Percentiles rank a stretch among this genome's conserved stretches.
These are phyloP conservation scores for Candida caryicola DNA, from an alignment of 805 yeast genomes.

Conservation along the genomic window DNA sequence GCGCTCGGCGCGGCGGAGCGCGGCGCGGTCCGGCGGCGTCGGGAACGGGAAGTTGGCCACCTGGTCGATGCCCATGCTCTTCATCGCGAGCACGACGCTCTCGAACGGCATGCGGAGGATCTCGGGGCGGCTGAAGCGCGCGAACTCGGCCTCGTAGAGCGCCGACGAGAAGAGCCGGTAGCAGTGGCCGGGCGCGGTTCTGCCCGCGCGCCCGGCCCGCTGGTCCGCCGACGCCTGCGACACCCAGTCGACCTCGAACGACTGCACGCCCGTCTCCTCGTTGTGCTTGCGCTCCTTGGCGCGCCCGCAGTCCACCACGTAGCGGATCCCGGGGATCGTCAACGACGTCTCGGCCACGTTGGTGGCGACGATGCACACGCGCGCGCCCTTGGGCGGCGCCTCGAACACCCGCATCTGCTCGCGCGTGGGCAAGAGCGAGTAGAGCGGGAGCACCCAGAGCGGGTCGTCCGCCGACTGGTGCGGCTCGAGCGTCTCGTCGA, in stretches of 20 bases:
- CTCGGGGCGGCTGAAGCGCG: conserved; percentile 83
- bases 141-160: conserved; percentile 81
- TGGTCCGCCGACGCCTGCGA: conserved; percentile 96
- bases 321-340: conserved; percentile 92
- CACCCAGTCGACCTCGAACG: conserved; percentile 87
- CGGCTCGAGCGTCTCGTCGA: conserved; percentile 68
- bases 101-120: conserved; percentile 94
- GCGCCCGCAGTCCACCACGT: conserved; percentile 94
- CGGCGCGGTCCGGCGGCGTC: conserved; percentile 73
- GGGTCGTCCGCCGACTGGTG: conserved; percentile 76
- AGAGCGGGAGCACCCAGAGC: conserved; percentile 84
- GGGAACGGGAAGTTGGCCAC: conserved; percentile 94
- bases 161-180: conserved; percentile 92
- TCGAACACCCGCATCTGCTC: conserved; percentile 94
- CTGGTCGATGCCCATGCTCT: conserved; percentile 92
- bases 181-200: conserved; percentile 98
- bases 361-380: conserved; percentile 92
- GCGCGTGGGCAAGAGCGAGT: conserved; percentile 87
- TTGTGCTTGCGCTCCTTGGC: conserved; percentile 84
- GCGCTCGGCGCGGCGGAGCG: conserved; percentile 64
- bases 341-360: conserved; percentile 97
- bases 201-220: conserved; percentile 95
- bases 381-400: conserved; percentile 76
- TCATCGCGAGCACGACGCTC: conserved; percentile 93
- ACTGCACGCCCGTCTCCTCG: conserved; percentile 85